These are phyloP conservation scores for Candida oleophila DNA, from an alignment of 805 yeast genomes.

Conservation along the genomic window DNA sequence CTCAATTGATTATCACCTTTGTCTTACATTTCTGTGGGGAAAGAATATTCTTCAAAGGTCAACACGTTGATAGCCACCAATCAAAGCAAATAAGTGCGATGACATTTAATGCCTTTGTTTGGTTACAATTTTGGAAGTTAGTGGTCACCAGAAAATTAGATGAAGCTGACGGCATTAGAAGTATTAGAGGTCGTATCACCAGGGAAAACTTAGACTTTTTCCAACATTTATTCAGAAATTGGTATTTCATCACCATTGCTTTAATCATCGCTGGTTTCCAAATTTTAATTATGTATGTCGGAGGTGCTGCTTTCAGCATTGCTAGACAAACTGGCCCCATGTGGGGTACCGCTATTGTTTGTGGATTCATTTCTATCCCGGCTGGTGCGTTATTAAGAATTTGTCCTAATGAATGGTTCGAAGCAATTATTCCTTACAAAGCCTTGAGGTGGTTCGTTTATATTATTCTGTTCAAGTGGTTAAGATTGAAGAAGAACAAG, in stretches of 20 bases:
- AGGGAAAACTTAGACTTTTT: slow-evolving; percentile 75
- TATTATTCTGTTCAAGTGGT: slow-evolving; percentile 7
- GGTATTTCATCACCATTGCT: slow-evolving; percentile 75
- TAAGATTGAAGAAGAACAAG: slow-evolving; percentile 1
- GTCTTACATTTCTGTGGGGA: slow-evolving; percentile 77
- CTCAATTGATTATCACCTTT: slow-evolving; percentile 80
- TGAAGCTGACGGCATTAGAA: slow-evolving; percentile 70
- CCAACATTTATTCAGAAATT: slow-evolving; percentile 77
- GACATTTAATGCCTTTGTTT: slow-evolving; percentile 94
- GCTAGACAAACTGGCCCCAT: slow-evolving; percentile 74
- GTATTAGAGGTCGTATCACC: slow-evolving; percentile 58
- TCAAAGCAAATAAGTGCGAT: slow-evolving; percentile 68
- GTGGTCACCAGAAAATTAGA: slow-evolving; percentile 89
- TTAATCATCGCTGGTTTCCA: slow-evolving; percentile 79
- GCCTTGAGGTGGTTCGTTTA: slow-evolving; percentile 41
- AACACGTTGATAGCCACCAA: slow-evolving; percentile 39
- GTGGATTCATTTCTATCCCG: slow-evolving; percentile 83
- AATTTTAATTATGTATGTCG: slow-evolving; percentile 89
- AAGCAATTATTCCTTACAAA: slow-evolving; percentile 61
- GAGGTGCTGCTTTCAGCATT: slow-evolving; percentile 92
- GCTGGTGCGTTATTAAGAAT: slow-evolving; percentile 74
- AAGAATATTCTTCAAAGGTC: slow-evolving; percentile 48
- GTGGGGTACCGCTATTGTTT: slow-evolving; percentile 87
- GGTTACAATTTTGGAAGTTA: slow-evolving; percentile 95
- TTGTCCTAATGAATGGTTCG: slow-evolving; percentile 78